Evolutionary conservation across 495 filamentous ascomycete species (phyloP).

Genomic region (Evernia prunastri): DNA sequence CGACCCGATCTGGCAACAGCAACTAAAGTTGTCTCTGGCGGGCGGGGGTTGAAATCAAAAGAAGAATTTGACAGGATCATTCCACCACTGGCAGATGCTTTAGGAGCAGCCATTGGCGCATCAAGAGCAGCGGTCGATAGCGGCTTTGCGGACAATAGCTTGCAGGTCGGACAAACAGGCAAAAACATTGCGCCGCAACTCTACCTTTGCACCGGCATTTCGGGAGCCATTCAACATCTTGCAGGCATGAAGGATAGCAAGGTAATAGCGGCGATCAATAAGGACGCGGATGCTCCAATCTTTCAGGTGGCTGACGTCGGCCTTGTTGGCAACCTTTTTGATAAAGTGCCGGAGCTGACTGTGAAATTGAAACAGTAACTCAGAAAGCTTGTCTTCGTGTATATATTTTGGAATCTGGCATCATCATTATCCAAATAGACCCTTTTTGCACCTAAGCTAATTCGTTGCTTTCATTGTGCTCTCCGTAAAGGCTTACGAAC

Average conservation of each 20-base stretch:
- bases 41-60: conserved; percentile 92
- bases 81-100: conserved; percentile 79
- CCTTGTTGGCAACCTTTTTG: conserved; percentile 80
- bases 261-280: conserved; percentile 98
- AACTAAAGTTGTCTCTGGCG: conserved; percentile 82
- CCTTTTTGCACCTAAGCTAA: neutral
- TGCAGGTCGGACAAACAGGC: conserved; percentile 96
- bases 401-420: conserved; percentile 3
- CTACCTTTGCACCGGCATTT: conserved; percentile 93
- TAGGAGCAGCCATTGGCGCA: conserved; percentile 90
- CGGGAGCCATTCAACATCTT: conserved; percentile 94
- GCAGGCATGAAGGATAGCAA: conserved; percentile 99
- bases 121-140: conserved; percentile 93
- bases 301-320: conserved; percentile 98
- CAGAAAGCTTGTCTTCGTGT: conserved; percentile 7
- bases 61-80: conserved; percentile 93
- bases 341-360: conserved; percentile 91
- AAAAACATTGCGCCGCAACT: conserved; percentile 97
- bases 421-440: neutral
- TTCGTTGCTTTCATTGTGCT: neutral
- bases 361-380: conserved; percentile 62
- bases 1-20: conserved; percentile 93
- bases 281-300: conserved; percentile 92
- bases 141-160: conserved; percentile 97
- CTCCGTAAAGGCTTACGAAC: neutral